A percentile compares a stretch with the other conserved stretches of the same genome.
Conservation (phyloP, 2,329 filamentous ascomycete species). For the Aureobasidium sp. region DNA sequence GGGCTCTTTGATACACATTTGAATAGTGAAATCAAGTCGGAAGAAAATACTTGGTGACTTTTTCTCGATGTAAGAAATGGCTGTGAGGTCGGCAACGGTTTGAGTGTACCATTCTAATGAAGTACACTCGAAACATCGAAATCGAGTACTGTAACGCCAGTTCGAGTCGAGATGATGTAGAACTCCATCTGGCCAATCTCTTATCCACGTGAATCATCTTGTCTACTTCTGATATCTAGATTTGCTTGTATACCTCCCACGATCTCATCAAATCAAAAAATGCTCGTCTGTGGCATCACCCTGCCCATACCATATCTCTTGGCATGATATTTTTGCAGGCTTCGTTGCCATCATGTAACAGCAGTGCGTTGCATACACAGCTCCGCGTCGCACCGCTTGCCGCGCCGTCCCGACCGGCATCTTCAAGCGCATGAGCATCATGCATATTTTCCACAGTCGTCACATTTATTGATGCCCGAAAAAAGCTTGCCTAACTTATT, state of each 20-base stretch:
- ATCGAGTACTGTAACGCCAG: too few species aligned
- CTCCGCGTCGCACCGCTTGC: not conserved
- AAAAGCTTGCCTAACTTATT: not conserved
- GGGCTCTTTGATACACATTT: too few species aligned
- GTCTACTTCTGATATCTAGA: not conserved
- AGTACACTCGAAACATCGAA: not conserved
- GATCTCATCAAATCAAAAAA: not conserved
- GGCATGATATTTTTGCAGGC: not conserved
- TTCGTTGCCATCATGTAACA: not conserved
- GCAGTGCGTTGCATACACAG: too few species aligned
- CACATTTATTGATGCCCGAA: not conserved
- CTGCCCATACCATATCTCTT: not conserved
- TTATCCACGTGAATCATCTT: fast-evolving
- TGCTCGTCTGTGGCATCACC: not conserved
- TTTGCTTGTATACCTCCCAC: not conserved
- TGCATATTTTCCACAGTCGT: not conserved
- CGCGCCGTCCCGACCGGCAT: not conserved
- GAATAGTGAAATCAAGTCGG: too few species aligned
- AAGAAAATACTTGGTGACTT: too few species aligned
- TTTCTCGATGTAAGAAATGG: too few species aligned
- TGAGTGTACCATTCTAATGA: not conserved
- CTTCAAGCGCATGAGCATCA: not conserved
- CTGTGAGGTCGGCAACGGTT: not conserved
- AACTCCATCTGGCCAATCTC: fast-evolving
- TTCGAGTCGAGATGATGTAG: not conserved